A percentile compares a stretch with the other conserved stretches of the same genome.
Evolutionary conservation across 345 rosid genomes (phyloP).

Genomic region (Laguncularia racemosa): DNA sequence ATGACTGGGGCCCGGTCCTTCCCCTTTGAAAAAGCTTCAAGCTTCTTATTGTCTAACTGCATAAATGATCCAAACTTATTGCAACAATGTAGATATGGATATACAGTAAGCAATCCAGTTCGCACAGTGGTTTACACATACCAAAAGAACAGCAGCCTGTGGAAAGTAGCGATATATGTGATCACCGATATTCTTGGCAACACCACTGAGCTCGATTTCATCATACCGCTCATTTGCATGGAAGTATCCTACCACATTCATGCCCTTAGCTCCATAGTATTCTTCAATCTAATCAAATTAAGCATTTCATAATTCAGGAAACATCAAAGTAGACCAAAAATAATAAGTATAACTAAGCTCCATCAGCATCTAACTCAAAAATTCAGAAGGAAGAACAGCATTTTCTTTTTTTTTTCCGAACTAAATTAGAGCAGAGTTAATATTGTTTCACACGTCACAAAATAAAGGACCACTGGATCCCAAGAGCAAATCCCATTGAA

Average conservation of each 20-base stretch:
- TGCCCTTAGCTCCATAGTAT: slow-evolving; percentile 58
- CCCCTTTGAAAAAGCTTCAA: slow-evolving; percentile 57
- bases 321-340: neutral
- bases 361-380: too few relatives aligned
- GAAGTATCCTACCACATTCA: slow-evolving; percentile 79
- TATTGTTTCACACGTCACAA: too few relatives aligned
- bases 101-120: slow-evolving; percentile 1
- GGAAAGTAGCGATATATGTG: slow-evolving; percentile 85
- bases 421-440: too few relatives aligned
- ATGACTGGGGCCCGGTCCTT: slow-evolving; percentile 60
- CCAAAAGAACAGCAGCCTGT: slow-evolving; percentile 71
- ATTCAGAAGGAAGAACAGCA: too few relatives aligned
- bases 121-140: slow-evolving; percentile 13
- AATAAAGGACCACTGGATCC: too few relatives aligned
- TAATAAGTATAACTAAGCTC: too few relatives aligned
- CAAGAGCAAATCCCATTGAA: too few relatives aligned
- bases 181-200: slow-evolving; percentile 87
- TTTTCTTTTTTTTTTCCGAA: too few relatives aligned
- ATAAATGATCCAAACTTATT: slow-evolving; percentile 6
- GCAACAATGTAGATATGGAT: neutral
- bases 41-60: slow-evolving; percentile 81
- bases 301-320: neutral
- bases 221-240: slow-evolving; percentile 92
- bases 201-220: slow-evolving; percentile 56
- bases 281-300: slow-evolving; percentile 62